Evolutionary conservation across 345 rosid genomes (phyloP).

Genomic region (Euphorbia tirucalli): DNA sequence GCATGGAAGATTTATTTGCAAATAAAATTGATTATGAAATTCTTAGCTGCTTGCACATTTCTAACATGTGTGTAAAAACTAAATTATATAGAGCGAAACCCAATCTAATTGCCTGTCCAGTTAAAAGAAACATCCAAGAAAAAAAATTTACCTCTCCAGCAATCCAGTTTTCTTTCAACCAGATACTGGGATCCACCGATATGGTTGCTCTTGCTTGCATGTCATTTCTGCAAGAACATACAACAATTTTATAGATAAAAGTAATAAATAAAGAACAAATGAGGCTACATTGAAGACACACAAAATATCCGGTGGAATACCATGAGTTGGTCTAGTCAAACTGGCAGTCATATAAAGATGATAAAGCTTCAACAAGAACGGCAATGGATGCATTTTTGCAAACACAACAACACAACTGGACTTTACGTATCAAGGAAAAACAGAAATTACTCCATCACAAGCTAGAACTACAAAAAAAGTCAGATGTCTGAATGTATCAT

Average conservation of each 20-base stretch:
- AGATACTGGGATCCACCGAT: slow-evolving; percentile 54
- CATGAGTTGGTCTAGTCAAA: background rate
- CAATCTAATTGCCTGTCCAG: slow-evolving; percentile 7
- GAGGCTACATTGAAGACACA: background rate
- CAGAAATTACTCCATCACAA: background rate
- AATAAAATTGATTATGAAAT: background rate
- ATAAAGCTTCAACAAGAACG: background rate
- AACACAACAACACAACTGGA: background rate
- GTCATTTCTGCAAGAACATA: slow-evolving; percentile 38
- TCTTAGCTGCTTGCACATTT: background rate
- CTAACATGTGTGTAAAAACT: background rate
- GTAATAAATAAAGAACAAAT: background rate
- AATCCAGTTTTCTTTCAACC: slow-evolving; percentile 77
- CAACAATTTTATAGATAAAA: background rate
- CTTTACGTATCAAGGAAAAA: no score
- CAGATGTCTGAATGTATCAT: background rate
- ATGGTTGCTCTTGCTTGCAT: slow-evolving; percentile 24
- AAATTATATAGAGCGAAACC: background rate
- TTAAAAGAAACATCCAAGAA: background rate
- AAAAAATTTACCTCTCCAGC: slow-evolving; percentile 69
- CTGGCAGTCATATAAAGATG: background rate
- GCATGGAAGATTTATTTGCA: background rate
- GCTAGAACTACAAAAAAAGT: background rate
- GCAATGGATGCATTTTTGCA: background rate
- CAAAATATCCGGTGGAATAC: background rate